phyloP scores from a whole-genome alignment of 352 stramenopile species.

The Phytophthora europaea region DNA sequence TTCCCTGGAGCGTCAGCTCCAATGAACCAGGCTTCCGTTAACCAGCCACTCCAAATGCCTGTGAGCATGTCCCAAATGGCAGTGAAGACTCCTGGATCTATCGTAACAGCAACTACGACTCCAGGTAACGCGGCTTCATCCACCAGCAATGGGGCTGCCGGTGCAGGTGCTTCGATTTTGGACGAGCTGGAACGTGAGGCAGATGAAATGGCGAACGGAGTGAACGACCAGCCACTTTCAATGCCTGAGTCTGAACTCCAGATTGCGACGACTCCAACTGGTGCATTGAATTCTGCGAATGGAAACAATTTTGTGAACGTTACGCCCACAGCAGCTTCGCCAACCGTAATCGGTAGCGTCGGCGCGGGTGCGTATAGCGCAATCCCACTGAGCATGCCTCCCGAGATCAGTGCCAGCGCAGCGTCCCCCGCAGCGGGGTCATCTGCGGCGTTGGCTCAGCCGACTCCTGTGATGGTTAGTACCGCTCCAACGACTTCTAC shows the following conservation, averaged over 20 bases:
- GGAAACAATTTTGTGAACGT: slow-evolving; percentile 40
- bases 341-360: slow-evolving; percentile 23
- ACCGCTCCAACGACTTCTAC: slow-evolving; percentile 39
- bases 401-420: slow-evolving; percentile 64
- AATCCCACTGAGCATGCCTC: slow-evolving; percentile 78
- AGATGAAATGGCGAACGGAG: slow-evolving; percentile 88
- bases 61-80: slow-evolving; percentile 55
- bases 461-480: slow-evolving; percentile 52
- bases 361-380: slow-evolving; percentile 53
- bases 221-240: slow-evolving; percentile 82
- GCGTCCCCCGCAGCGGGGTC: slow-evolving; percentile 35
- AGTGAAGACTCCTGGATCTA: slow-evolving; percentile 30
- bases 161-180: slow-evolving; percentile 68
- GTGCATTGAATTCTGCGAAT: slow-evolving; percentile 35
- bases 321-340: slow-evolving; percentile 30
- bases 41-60: slow-evolving; percentile 71
- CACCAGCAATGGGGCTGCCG: slow-evolving; percentile 31
- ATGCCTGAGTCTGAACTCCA: slow-evolving; percentile 89
- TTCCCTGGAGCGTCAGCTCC: slow-evolving; percentile 51
- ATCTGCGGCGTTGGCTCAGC: slow-evolving; percentile 52
- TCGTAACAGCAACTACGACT: slow-evolving; percentile 30
- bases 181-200: slow-evolving; percentile 88
- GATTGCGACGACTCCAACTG: slow-evolving; percentile 45
- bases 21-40: slow-evolving; percentile 47
- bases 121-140: slow-evolving; percentile 22